Conservation (phyloP, 1,139 yeast genomes). For the Sporopachydermia cereana region DNA sequence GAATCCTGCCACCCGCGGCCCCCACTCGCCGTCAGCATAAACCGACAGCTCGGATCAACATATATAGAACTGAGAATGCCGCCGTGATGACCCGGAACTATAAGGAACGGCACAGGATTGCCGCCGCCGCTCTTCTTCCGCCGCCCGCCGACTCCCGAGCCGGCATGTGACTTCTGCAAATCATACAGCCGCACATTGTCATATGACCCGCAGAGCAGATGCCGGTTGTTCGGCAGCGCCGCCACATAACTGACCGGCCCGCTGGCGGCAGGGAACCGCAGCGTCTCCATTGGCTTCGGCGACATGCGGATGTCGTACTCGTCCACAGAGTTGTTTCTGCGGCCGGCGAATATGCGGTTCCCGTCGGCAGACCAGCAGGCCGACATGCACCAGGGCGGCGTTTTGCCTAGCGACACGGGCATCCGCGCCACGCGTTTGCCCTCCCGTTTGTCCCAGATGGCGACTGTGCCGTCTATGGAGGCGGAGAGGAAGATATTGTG, state of each 20-base stretch:
- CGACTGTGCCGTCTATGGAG: conserved; percentile 72
- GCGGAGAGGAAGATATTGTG: conserved; percentile 64
- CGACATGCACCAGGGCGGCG: conserved; percentile 89
- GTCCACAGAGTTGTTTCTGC: conserved; percentile 83
- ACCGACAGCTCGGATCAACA: conserved; percentile 80
- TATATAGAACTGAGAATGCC: conserved; percentile 54
- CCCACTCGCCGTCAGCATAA: conserved; percentile 86
- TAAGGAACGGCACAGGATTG: conserved; percentile 34
- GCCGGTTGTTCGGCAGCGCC: conserved; percentile 72
- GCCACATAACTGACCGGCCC: conserved; percentile 84
- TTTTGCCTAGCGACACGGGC: conserved; percentile 43
- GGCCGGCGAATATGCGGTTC: conserved; percentile 66
- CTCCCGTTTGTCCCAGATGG: conserved; percentile 72
- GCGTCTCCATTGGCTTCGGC: conserved; percentile 38
- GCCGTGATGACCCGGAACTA: conserved; percentile 57
- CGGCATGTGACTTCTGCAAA: conserved; percentile 35
- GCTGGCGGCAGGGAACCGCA: conserved; percentile 75
- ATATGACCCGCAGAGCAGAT: conserved; percentile 74
- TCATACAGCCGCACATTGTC: conserved; percentile 87
- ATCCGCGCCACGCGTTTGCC: conserved; percentile 38
- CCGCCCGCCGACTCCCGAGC: not conserved
- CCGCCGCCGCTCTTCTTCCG: conserved; percentile 17
- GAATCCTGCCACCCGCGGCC: conserved; percentile 90
- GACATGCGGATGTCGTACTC: conserved; percentile 68
- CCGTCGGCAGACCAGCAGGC: conserved; percentile 88